These are phyloP conservation scores for Plasmodium chabaudi DNA, from an alignment of 169 alveolate genomes.

Conservation along the genomic window DNA sequence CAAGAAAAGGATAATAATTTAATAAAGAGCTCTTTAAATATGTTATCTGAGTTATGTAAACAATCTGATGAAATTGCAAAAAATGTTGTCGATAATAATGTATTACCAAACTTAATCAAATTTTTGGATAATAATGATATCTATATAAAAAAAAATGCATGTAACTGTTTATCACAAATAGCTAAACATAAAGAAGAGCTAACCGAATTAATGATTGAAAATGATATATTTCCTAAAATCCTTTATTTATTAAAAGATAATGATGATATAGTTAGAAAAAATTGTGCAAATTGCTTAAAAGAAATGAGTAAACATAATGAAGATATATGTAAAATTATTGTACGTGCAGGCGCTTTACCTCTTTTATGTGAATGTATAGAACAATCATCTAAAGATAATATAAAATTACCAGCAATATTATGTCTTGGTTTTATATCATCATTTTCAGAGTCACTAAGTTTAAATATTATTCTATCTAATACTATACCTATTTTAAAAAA, in stretches of 20 bases:
- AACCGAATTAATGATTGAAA: conserved; percentile 64
- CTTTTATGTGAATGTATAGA: conserved; percentile 65
- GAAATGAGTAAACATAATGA: conserved; percentile 77
- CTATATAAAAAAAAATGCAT: conserved; percentile 40
- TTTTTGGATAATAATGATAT: conserved; percentile 46
- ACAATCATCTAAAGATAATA: conserved; percentile 27
- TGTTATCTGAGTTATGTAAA: conserved; percentile 50
- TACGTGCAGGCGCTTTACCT: conserved; percentile 70
- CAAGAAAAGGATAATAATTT: conserved; percentile 68
- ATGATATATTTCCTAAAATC: conserved; percentile 60
- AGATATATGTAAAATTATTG: conserved; percentile 65
- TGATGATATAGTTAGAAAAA: conserved; percentile 67
- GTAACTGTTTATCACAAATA: conserved; percentile 60
- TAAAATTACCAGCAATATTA: conserved; percentile 51
- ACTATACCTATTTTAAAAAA: conserved; percentile 50
- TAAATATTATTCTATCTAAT: conserved; percentile 63
- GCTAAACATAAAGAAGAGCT: conserved; percentile 73
- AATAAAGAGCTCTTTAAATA: conserved; percentile 22
- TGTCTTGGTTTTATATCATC: conserved; percentile 73
- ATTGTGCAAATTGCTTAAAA: conserved; percentile 63
- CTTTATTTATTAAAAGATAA: conserved; percentile 58
- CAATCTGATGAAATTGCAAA: conserved; percentile 65
- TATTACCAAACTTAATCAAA: conserved; percentile 45
- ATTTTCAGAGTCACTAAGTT: conserved; percentile 53
- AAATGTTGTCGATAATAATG: conserved; percentile 62